Evolutionary conservation across 345 rosid species (phyloP), one percentile per base, ranked within the genome.

Genomic region (Jatropha curcas): DNA sequence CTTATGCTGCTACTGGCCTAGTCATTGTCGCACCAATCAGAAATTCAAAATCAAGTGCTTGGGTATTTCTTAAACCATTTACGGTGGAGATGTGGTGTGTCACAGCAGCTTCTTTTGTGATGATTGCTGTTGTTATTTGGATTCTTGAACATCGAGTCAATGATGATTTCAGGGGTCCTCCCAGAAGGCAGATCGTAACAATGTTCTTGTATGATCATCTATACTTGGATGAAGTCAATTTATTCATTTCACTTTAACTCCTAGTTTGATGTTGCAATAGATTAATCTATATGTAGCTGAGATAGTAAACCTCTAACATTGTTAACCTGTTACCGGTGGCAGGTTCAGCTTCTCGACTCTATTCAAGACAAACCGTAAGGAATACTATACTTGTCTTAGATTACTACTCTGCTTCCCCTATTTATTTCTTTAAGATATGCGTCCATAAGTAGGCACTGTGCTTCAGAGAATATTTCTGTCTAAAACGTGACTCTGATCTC

Each of bases 261-360:
- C 27, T 28, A 35, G 33, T 31, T 71, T 25, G 46, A 7, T 61
- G 39, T 10, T 61, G 39, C 34, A 31, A 28, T 70, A 1, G 34
- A 55, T 55, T 63, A 59, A 60, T 17, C 45, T 50, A 4, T 70
- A n/a, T 20, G 10, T 60, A 4, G 7, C 37, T 50, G 1, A 0
- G 53, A 24, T 20, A 41, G n/a, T 51, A 69, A 51, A 62, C 17
- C 68, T 74, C 79, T 78, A 60, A 82, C 53, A 19, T 51, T 20
- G 20, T 68, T 72, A 35, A 31, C 61, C 57, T 20, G 24, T 45
- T 68, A 31, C 55, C 35, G 59, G 35, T 82, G 67, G 80, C 93
- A 94, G 98, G 90, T 94, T 94, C 82, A 92, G 98, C 85, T 88
- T 94, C 87, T 90, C 98, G 20, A 92, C 98, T 8, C 77, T 92